Base-by-base conservation (phyloP, 2,329 filamentous ascomycete species). In the Neocatenulostroma microsporum region DNA sequence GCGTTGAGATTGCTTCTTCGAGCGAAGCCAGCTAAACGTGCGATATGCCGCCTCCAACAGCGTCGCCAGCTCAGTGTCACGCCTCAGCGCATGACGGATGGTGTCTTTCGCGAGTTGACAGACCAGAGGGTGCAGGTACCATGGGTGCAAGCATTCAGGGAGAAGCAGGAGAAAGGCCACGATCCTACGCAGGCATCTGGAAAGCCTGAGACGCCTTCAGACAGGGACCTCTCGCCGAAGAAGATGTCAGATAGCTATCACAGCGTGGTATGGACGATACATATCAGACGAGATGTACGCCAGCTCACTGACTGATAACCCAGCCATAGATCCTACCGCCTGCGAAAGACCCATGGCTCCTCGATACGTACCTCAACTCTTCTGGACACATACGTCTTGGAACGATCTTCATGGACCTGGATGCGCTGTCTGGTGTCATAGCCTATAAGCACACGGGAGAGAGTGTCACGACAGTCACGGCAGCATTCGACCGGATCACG, bases 301-400 rank as follows among this genome's bases (percentile, higher is more conserved):
- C 34, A 40, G 38, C 34, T 42, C 36, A 44, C 40, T 54, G 43
- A 53, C 44, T 57, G 35, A 57, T 54, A n/a, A 21, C 8, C 14
- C n/a, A 48, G 48, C 23, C 32, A 25, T 61, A 79, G 75, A 62
- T 78, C 12, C 64, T 86, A 19, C 81, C 81, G 5, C 66, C 87
- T 8, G 80, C 76, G 5, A 78, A 76, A 51, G 83, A 87, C 53
- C 80, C 81, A 34, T 87, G 80, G 80, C 65, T 88, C 10, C 70
- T 83, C 9, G 83, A 88, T 55, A 82, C 78, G 0, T 88, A 88
- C 53, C 74, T 85, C 52, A 87, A 87, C 59, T 73, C 81, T 1
- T 78, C 76, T 0, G 83, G 83, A 0, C 80, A 85, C 48, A 82
- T 88, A 48, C 70, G 79, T 36, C 68, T 87, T 6, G 83, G 83